phyloP scores from a whole-genome alignment of 2,329 filamentous ascomycete genomes.

The Paecilomyces formosus region DNA sequence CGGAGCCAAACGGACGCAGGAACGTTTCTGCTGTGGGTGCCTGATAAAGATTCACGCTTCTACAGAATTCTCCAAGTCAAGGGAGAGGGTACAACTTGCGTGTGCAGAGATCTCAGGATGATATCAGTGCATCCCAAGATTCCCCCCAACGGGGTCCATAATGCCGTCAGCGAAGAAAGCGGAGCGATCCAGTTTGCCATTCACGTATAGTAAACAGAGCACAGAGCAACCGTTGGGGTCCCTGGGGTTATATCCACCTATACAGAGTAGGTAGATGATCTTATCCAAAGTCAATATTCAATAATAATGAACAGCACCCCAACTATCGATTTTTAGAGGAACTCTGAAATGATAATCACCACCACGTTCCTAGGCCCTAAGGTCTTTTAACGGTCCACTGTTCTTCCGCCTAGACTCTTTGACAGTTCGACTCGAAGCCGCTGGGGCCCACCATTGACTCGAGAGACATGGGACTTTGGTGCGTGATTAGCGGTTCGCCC shows the following conservation, averaged over 20 bases:
- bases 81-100: neutral
- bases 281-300: no score
- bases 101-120: neutral
- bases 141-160: neutral
- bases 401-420: neutral
- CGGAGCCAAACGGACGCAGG: neutral
- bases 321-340: neutral
- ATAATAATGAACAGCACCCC: neutral
- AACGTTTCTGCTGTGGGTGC: neutral
- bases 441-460: neutral
- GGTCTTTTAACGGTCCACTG: neutral
- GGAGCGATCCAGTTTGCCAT: neutral
- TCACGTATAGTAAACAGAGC: no score
- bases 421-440: neutral
- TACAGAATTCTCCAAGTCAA: neutral
- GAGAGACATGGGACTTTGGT: neutral
- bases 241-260: neutral
- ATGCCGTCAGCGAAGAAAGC: neutral
- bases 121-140: neutral
- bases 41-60: neutral
- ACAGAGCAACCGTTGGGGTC: neutral
- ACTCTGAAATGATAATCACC: neutral
- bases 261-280: neutral
- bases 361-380: neutral
- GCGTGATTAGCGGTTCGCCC: neutral